A percentile compares a stretch with the other conserved stretches of the same genome.
Evolutionary conservation across 2,329 filamentous ascomycete species (phyloP).

Genomic region (Tolypocladium ovalisporum): DNA sequence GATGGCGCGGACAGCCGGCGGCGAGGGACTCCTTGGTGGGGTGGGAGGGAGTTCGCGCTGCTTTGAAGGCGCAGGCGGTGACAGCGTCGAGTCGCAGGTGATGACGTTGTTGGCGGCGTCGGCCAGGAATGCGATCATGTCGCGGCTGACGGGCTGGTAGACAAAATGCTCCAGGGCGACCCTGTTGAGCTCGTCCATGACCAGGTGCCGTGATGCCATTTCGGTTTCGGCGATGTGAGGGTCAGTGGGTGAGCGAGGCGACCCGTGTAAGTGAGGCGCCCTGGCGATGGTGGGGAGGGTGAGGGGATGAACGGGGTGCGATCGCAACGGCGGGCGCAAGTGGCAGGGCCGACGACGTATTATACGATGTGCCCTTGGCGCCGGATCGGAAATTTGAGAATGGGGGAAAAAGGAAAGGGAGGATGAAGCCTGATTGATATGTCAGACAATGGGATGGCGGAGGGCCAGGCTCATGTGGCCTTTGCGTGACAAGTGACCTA

Average conservation of each 20-base stretch:
- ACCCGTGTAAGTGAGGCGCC: constrained; percentile 1
- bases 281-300: constrained; percentile 8
- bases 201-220: constrained; percentile 39
- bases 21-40: constrained; percentile 39
- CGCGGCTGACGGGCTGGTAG: constrained; percentile 60
- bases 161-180: constrained; percentile 71
- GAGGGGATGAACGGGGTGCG: not conserved
- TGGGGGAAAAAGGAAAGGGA: constrained; percentile 1
- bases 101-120: constrained; percentile 68
- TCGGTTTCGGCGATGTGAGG: constrained; percentile 13
- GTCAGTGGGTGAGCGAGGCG: not conserved
- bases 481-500: constrained; percentile 16
- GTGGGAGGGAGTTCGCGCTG: constrained; percentile 30
- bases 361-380: not conserved
- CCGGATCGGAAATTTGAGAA: constrained; percentile 1
- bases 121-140: constrained; percentile 72
- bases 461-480: constrained; percentile 18
- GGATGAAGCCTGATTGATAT: constrained; percentile 5
- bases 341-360: not conserved
- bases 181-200: constrained; percentile 52
- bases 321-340: not conserved
- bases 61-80: constrained; percentile 30
- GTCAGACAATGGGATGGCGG: constrained; percentile 9
- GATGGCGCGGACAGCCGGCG: constrained; percentile 33
- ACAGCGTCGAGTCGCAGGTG: constrained; percentile 57